phyloP scores from a whole-genome alignment of 1,284 basidiomycete species.

The Boletus smithii region DNA sequence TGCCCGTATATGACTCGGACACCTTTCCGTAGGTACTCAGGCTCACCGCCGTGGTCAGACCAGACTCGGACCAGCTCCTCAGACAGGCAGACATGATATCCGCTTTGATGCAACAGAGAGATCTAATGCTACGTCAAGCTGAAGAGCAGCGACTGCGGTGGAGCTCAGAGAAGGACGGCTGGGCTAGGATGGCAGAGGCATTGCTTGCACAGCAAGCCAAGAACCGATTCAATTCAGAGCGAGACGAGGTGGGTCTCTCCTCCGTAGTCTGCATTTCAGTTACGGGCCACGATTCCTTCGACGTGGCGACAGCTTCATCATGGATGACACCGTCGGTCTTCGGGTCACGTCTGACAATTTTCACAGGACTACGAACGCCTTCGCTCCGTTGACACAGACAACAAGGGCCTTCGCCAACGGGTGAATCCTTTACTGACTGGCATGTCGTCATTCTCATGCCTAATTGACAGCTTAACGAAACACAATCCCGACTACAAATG shows the following conservation, averaged over 20 bases:
- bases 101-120: slow-evolving; percentile 52
- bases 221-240: slow-evolving; percentile 31
- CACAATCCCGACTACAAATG: slow-evolving; percentile 36
- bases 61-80: slow-evolving; percentile 48
- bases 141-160: slow-evolving; percentile 56
- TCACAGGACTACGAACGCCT: slow-evolving; percentile 51
- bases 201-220: slow-evolving; percentile 49
- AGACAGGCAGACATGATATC: slow-evolving; percentile 61
- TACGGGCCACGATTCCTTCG: no score
- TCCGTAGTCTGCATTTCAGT: no score
- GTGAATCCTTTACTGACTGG: slow-evolving; percentile 32
- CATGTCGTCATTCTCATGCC: slow-evolving; percentile 8
- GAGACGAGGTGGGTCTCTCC: slow-evolving; percentile 45
- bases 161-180: slow-evolving; percentile 57
- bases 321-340: not conserved
- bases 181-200: slow-evolving; percentile 61
- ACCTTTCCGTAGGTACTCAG: slow-evolving; percentile 45
- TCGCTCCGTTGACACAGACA: slow-evolving; percentile 50
- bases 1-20: slow-evolving; percentile 3
- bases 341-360: slow-evolving; percentile 12
- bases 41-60: slow-evolving; percentile 41
- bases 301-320: no score
- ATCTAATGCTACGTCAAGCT: slow-evolving; percentile 48
- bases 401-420: slow-evolving; percentile 52
- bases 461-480: slow-evolving; percentile 39